A percentile compares a stretch with the other conserved stretches of the same genome.
phyloP scores from a whole-genome alignment of 441 rosid species.

The Dalechampia spathulata region DNA sequence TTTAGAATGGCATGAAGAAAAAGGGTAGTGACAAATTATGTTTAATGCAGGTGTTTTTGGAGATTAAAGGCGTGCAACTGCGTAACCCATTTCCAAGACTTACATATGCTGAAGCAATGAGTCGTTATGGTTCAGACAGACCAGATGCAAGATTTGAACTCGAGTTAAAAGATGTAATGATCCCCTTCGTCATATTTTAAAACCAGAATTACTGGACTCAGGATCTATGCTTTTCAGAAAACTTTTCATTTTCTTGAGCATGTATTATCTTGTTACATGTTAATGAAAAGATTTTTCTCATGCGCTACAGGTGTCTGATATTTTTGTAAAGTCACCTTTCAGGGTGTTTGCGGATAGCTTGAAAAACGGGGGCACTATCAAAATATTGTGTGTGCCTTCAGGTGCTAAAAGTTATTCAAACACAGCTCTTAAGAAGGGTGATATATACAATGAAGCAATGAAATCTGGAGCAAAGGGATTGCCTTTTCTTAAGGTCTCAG shows the following conservation, averaged over 20 bases:
- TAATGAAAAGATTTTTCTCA: neutral
- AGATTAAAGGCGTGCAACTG: conserved; percentile 71
- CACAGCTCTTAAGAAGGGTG: conserved; percentile 89
- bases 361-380: conserved; percentile 66
- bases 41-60: conserved; percentile 62
- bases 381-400: conserved; percentile 69
- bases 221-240: too few relatives aligned
- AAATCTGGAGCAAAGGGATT: conserved; percentile 94
- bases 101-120: conserved; percentile 85
- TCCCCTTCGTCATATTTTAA: conserved; percentile 13
- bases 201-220: too few relatives aligned
- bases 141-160: conserved; percentile 92
- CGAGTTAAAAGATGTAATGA: conserved; percentile 78
- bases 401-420: conserved; percentile 75
- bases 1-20: too few relatives aligned
- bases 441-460: conserved; percentile 62
- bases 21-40: neutral
- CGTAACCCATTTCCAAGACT: conserved; percentile 89
- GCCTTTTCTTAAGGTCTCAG: conserved; percentile 83
- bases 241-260: neutral
- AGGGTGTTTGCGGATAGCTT: conserved; percentile 67
- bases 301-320: conserved; percentile 70
- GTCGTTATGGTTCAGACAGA: conserved; percentile 86
- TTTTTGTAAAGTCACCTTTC: conserved; percentile 58
- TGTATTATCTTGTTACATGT: neutral